Evolutionary conservation across 331 rosid genomes (phyloP).

Genomic region (Erythrophleum ivorense): DNA sequence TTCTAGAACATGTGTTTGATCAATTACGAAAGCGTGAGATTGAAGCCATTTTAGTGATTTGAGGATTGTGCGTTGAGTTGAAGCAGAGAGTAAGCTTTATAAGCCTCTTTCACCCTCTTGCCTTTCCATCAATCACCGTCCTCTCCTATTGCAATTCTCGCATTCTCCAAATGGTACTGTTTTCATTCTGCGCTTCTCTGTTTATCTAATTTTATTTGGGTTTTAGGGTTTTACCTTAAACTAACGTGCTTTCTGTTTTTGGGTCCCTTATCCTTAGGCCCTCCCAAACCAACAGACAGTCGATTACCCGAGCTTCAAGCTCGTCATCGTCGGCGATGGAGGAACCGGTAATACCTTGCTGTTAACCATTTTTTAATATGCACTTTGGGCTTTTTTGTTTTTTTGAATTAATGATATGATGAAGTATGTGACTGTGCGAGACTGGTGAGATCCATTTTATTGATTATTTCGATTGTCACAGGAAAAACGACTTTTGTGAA

Average conservation of each 20-base stretch:
- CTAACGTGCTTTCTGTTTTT: background rate
- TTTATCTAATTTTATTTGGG: too few relatives aligned
- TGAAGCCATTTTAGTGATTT: background rate
- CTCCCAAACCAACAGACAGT: slow-evolving; percentile 62
- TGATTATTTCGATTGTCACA: slow-evolving; percentile 4
- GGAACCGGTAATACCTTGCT: slow-evolving; percentile 56
- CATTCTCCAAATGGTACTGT: background rate
- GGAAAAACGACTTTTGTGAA: slow-evolving; percentile 80
- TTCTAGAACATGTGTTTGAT: background rate
- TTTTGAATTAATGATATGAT: background rate
- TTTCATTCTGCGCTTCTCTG: background rate
- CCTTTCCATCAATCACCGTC: background rate
- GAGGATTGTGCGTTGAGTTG: background rate
- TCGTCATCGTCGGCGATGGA: slow-evolving; percentile 76
- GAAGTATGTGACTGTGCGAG: background rate
- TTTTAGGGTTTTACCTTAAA: background rate
- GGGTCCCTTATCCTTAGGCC: slow-evolving; percentile 42
- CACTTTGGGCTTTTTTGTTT: too few relatives aligned
- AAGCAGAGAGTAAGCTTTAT: too few relatives aligned
- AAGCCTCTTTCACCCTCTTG: background rate
- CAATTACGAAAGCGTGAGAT: background rate
- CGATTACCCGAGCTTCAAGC: slow-evolving; percentile 72
- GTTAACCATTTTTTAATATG: background rate
- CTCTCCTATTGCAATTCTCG: background rate
- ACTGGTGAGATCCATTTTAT: too few relatives aligned